These are phyloP conservation scores for Cladophialophora psammophila DNA, from an alignment of 2,329 filamentous ascomycete species.

Conservation along the genomic window DNA sequence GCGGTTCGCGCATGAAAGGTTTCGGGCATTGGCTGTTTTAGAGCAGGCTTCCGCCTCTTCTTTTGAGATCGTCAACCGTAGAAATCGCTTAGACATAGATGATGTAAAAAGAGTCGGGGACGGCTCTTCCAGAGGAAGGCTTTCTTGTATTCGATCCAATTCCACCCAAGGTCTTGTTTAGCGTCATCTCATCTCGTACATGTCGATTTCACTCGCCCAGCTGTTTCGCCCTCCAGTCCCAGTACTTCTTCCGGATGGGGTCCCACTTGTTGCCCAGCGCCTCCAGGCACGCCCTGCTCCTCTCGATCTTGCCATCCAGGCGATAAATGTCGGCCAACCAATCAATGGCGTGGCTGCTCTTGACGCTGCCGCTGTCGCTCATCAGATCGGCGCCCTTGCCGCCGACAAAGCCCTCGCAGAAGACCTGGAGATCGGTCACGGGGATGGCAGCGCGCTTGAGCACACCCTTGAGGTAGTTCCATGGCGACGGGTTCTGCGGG, in stretches of 20 bases:
- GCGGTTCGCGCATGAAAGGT: neutral
- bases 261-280: slow-evolving; percentile 87
- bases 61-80: neutral
- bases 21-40: neutral
- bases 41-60: neutral
- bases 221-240: slow-evolving; percentile 71
- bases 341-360: slow-evolving; percentile 66
- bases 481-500: slow-evolving; percentile 92
- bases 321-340: slow-evolving; percentile 57
- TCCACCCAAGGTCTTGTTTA: neutral
- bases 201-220: neutral
- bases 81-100: neutral
- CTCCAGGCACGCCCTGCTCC: slow-evolving; percentile 73
- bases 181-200: neutral
- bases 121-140: neutral
- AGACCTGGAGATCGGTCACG: slow-evolving; percentile 59
- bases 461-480: slow-evolving; percentile 88
- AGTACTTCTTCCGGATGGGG: slow-evolving; percentile 88
- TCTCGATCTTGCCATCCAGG: slow-evolving; percentile 52
- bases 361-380: slow-evolving; percentile 53
- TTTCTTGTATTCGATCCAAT: neutral
- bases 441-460: slow-evolving; percentile 68
- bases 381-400: slow-evolving; percentile 29
- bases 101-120: neutral
- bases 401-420: slow-evolving; percentile 61